phyloP scores from a whole-genome alignment of 352 stramenopile species.

The Globisporangium echinulatum region DNA sequence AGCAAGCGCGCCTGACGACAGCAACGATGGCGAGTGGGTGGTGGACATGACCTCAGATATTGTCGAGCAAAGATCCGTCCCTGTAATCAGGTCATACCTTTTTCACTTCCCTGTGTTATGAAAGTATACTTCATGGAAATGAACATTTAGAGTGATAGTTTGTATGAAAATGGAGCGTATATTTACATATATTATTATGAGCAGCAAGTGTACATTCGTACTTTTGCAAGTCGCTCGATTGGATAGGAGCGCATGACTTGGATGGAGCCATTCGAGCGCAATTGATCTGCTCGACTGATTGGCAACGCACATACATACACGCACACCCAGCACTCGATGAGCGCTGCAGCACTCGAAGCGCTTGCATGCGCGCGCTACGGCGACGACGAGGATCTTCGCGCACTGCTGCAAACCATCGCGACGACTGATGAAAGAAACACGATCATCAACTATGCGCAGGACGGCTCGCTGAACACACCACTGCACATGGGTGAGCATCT shows the following conservation, averaged over 20 bases:
- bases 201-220: too few relatives aligned
- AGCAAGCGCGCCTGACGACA: too few relatives aligned
- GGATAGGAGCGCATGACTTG: neutral
- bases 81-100: too few relatives aligned
- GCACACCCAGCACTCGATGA: neutral
- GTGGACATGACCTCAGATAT: too few relatives aligned
- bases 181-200: too few relatives aligned
- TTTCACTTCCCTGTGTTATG: too few relatives aligned
- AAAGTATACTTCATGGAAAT: too few relatives aligned
- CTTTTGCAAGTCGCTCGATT: neutral
- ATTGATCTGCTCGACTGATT: neutral
- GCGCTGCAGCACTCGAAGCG: conserved; percentile 41
- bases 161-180: too few relatives aligned
- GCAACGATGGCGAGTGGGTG: too few relatives aligned
- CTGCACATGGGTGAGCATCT: conserved; percentile 77
- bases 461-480: conserved; percentile 69
- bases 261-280: neutral
- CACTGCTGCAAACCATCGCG: conserved; percentile 23
- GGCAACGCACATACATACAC: neutral
- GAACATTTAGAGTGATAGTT: too few relatives aligned
- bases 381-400: conserved; percentile 54
- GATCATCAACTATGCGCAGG: conserved; percentile 71
- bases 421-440: conserved; percentile 14
- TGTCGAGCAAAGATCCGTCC: too few relatives aligned
- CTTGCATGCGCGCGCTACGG: conserved; percentile 69